Percentiles rank a stretch among this genome's conserved stretches.
Conservation (phyloP, 805 yeast species). For the Spathaspora passalidarum region DNA sequence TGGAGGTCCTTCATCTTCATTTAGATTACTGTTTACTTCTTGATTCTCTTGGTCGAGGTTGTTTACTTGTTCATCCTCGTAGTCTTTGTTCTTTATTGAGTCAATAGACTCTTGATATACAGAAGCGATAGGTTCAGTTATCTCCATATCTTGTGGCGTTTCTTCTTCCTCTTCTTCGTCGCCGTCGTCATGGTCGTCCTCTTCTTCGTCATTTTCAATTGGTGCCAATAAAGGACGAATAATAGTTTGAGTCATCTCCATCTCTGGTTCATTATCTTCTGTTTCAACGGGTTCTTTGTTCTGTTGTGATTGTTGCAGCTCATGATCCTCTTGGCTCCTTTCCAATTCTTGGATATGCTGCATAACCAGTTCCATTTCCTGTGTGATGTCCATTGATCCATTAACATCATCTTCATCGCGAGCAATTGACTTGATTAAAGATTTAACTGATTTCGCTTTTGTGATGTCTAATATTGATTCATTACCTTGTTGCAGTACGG, state of each 20-base stretch:
- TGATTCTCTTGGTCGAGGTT: too few species aligned
- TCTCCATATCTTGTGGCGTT: constrained; percentile 17
- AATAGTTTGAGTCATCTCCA: neutral
- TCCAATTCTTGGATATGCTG: neutral
- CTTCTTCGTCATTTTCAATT: neutral
- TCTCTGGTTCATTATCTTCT: neutral
- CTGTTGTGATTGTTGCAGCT: too few species aligned
- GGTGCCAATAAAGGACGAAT: neutral
- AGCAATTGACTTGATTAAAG: too few species aligned
- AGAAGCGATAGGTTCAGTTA: constrained; percentile 13
- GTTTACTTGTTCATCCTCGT: too few species aligned
- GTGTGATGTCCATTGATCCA: constrained; percentile 10
- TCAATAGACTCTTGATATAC: neutral
- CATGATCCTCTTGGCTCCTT: neutral
- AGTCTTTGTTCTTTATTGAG: neutral
- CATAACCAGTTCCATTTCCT: constrained; percentile 2
- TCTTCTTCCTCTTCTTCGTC: neutral
- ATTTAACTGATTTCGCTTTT: too few species aligned
- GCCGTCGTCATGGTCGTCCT: constrained; percentile 6
- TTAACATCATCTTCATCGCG: neutral
- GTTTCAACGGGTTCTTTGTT: neutral
- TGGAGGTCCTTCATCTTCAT: too few species aligned
- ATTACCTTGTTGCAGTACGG: too few species aligned
- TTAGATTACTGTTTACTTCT: too few species aligned
- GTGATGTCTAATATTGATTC: too few species aligned